A percentile compares a stretch with the other conserved stretches of the same genome.
Evolutionary conservation across 202 grass and related monocot genomes (phyloP).

Genomic region (Digitaria exilis): DNA sequence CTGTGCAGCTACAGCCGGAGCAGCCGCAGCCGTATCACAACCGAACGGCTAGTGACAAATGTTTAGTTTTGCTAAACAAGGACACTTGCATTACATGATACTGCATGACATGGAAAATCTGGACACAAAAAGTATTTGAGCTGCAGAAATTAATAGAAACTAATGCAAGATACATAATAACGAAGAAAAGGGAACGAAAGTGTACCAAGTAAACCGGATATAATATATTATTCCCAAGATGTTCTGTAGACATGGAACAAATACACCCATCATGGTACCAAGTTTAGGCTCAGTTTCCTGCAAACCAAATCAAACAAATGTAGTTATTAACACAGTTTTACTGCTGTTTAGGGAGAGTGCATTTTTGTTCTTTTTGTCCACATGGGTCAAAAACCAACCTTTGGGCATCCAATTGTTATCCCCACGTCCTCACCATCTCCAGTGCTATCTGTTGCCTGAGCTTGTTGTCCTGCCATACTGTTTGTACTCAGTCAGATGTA

Average conservation of each 20-base stretch:
- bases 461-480: conserved; percentile 91
- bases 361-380: neutral
- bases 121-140: neutral
- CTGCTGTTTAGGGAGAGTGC: neutral
- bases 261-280: conserved; percentile 93
- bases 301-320: conserved; percentile 45
- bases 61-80: neutral
- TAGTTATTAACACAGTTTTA: conserved; percentile 10
- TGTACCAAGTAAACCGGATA: conserved; percentile 93
- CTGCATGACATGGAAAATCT: neutral
- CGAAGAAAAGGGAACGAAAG: neutral
- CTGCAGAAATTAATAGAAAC: conserved; percentile 9
- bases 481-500: conserved; percentile 52
- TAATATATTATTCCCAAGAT: conserved; percentile 99
- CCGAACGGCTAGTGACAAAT: no score
- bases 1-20: no score
- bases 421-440: conserved; percentile 63
- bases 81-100: neutral
- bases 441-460: conserved; percentile 52
- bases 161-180: neutral
- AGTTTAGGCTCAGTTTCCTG: conserved; percentile 70
- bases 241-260: conserved; percentile 95
- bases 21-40: no score
- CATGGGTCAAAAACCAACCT: conserved; percentile 49
- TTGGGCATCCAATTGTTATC: conserved; percentile 51